Evolutionary conservation across 2,329 filamentous ascomycete species (phyloP).

Genomic region (Triangularia setosa): DNA sequence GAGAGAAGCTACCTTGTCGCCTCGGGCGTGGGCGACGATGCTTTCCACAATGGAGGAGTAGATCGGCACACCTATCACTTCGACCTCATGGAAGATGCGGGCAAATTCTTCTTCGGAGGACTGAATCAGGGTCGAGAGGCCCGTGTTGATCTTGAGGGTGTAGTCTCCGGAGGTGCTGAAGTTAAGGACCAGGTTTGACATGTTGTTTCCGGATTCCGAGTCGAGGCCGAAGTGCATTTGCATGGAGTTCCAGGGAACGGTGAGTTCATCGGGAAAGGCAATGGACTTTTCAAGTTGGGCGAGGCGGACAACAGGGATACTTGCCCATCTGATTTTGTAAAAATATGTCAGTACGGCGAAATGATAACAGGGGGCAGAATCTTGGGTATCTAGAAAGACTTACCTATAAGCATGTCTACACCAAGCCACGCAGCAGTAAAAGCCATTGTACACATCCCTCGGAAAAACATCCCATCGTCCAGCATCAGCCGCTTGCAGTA

Average conservation of each 20-base stretch:
- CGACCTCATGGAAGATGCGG: slow-evolving; percentile 31
- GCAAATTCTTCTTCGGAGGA: slow-evolving; percentile 32
- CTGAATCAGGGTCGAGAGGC: slow-evolving; percentile 27
- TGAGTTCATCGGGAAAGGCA: slow-evolving; percentile 30
- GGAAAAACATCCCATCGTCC: slow-evolving; percentile 28
- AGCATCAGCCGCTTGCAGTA: slow-evolving; percentile 25
- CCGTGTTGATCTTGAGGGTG: slow-evolving; percentile 31
- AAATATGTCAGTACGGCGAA: background rate
- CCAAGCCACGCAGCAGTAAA: slow-evolving; percentile 32
- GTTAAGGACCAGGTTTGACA: slow-evolving; percentile 32
- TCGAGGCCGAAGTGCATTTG: slow-evolving; percentile 31
- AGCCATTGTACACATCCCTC: slow-evolving; percentile 32
- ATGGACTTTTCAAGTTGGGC: slow-evolving; percentile 33
- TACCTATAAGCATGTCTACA: slow-evolving; percentile 32
- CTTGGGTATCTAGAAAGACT: background rate
- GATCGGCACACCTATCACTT: slow-evolving; percentile 28
- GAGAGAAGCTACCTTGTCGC: slow-evolving; percentile 22
- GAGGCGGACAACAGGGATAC: slow-evolving; percentile 32
- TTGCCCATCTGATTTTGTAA: slow-evolving; percentile 30
- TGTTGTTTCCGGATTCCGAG: slow-evolving; percentile 33
- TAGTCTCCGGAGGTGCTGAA: slow-evolving; percentile 28
- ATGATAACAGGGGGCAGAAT: background rate
- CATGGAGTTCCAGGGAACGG: slow-evolving; percentile 31
- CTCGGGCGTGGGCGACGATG: slow-evolving; percentile 24
- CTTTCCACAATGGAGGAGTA: slow-evolving; percentile 30